Base-by-base conservation (phyloP, 1,139 yeast species). In the Geotrichum fermentans region DNA sequence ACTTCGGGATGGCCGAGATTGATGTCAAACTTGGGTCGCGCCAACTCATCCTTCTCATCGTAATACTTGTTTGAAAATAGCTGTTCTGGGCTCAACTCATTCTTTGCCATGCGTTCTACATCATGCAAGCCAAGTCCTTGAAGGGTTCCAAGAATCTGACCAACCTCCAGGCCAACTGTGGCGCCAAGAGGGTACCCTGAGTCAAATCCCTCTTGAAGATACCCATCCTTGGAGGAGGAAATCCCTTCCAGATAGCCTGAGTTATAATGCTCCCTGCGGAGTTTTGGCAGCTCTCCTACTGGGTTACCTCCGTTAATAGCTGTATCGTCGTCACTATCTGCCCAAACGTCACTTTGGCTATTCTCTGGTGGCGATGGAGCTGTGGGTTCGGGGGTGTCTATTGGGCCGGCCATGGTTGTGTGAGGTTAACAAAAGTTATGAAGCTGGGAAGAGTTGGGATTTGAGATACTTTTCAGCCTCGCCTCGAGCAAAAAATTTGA, bases 161-260 rank as follows among this genome's bases (percentile, higher is more conserved):
- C 97, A 1, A 82, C 83, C 16, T 69, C 59, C 0, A 77, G 67
- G 0, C 95, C 97, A 3, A 89, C 57, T 3, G 61, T 58, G 0
- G 94, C 89, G 0, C 97, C 97, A 2, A 69, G 58, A 0, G 89
- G 88, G 60, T 80, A 90, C 0, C 90, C 94, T 3, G 67, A 72
- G 61, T 90, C 95, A 62, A 90, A 90, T 0, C 96, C 97, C 5
- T 67, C 61, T 60, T 90, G 97, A 21, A 89, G 69, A 36, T 83
- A 78, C 13, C 67, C 65, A 55, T 86, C 95, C 58, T 86, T 83
- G 2, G 88, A 78, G n/a, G 66, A 66, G 0, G 86, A 72, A 5
- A 89, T 64, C 0, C 97, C 97, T 54, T 85, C 96, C 2, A 87
- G 66, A 59, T 87, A 90, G 0, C 97, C 97, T 53, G 83, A 83